phyloP scores from a whole-genome alignment of 2,329 filamentous ascomycete genomes.

The Elsinoe batatas region DNA sequence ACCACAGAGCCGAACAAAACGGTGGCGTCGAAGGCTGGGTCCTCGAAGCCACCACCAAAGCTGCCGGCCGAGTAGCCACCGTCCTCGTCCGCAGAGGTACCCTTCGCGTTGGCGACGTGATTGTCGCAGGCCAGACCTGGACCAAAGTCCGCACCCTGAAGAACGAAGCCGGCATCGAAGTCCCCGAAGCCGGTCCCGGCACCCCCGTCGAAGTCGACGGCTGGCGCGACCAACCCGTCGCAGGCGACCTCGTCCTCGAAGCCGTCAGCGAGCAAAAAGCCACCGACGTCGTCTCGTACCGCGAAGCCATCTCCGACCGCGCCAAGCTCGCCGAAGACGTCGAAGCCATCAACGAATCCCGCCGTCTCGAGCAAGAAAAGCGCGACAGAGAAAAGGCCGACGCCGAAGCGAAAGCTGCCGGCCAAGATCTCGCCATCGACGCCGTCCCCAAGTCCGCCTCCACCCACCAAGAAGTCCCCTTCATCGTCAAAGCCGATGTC shows the following conservation, averaged over 20 bases:
- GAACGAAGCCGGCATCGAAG: conserved; percentile 69
- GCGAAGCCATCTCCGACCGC: conserved; percentile 60
- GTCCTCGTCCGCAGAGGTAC: conserved; percentile 83
- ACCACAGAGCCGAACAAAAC: conserved; percentile 70
- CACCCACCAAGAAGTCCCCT: conserved; percentile 53
- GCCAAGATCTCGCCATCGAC: conserved; percentile 22
- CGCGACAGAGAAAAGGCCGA: conserved; percentile 49
- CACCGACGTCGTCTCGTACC: conserved; percentile 66
- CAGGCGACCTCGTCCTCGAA: conserved; percentile 81
- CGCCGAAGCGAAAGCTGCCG: conserved; percentile 26
- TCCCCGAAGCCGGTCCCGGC: conserved; percentile 70
- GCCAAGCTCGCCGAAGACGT: conserved; percentile 57
- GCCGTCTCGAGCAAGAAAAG: conserved; percentile 48
- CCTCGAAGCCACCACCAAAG: conserved; percentile 81
- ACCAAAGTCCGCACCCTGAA: conserved; percentile 72
- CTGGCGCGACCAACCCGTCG: conserved; percentile 80
- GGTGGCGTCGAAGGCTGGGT: conserved; percentile 87
- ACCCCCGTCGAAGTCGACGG: conserved; percentile 87
- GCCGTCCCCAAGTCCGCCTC: conserved; percentile 34
- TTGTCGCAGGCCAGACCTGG: conserved; percentile 85
- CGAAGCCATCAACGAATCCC: conserved; percentile 63
- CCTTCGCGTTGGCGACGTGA: conserved; percentile 64
- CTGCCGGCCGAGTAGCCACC: conserved; percentile 74
- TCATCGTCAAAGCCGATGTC: conserved; percentile 87
- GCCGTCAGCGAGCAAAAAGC: conserved; percentile 69